Evolutionary conservation across 768 basidiomycete genomes (phyloP).

Genomic region (Serendipita sp.): DNA sequence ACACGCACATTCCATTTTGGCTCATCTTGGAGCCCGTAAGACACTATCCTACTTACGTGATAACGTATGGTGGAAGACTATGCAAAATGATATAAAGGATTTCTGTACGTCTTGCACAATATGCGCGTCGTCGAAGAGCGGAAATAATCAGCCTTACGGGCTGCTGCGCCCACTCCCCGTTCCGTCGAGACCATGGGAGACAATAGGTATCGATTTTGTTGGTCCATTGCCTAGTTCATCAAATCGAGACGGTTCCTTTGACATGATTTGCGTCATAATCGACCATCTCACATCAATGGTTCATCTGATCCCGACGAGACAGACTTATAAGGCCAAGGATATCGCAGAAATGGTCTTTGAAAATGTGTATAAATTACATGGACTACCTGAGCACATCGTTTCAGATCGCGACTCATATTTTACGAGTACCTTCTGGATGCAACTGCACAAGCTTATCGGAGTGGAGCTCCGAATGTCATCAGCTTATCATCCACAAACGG

Average conservation of each 20-base stretch:
- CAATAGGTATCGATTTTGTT: constrained; percentile 27
- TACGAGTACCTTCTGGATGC: constrained; percentile 27
- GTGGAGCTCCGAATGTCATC: constrained; percentile 22
- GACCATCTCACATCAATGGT: constrained; percentile 13
- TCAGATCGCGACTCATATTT: constrained; percentile 28
- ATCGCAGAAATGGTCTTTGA: constrained; percentile 23
- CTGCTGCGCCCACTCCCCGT: constrained; percentile 18
- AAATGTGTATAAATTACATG: constrained; percentile 23
- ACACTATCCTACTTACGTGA: constrained; percentile 20
- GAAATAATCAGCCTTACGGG: constrained; percentile 16
- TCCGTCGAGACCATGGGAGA: constrained; percentile 16
- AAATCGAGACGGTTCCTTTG: constrained; percentile 14
- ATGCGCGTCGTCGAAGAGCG: constrained; percentile 12
- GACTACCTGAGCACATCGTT: constrained; percentile 23
- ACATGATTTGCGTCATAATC: constrained; percentile 16
- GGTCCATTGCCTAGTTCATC: constrained; percentile 22
- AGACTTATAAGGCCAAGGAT: constrained; percentile 19
- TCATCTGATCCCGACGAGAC: constrained; percentile 18
- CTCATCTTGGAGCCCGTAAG: constrained; percentile 23
- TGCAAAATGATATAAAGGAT: constrained; percentile 24
- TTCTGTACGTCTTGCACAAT: constrained; percentile 19
- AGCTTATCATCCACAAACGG: constrained; percentile 28
- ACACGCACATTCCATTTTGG: constrained; percentile 25
- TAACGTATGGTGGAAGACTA: constrained; percentile 26
- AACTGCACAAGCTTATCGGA: constrained; percentile 19